Conservation (phyloP, 192 early-diverging fungal genomes). For the Coemansia sp. region DNA sequence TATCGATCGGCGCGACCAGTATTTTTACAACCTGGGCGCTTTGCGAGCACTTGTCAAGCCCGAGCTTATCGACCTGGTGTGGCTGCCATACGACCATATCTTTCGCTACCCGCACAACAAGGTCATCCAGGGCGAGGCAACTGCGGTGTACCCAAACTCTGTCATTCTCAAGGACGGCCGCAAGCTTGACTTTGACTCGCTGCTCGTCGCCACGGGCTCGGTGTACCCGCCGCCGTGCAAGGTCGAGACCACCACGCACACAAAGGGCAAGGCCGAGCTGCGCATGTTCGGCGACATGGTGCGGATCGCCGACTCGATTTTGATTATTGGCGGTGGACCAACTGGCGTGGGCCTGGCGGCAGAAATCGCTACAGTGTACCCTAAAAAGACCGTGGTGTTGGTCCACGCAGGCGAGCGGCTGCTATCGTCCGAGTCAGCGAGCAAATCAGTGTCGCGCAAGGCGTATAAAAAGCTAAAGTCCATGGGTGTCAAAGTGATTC, state of each 20-base stretch:
- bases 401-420: conserved; percentile 39
- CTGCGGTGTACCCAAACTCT: conserved; percentile 43
- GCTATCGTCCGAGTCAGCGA: conserved; percentile 38
- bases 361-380: conserved; percentile 57
- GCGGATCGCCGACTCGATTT: conserved; percentile 53
- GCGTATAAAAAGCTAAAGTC: conserved; percentile 52
- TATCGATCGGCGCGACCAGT: conserved; percentile 51
- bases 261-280: conserved; percentile 43
- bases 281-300: conserved; percentile 53
- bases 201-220: conserved; percentile 50
- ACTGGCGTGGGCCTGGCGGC: conserved; percentile 76
- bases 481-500: conserved; percentile 53
- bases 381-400: conserved; percentile 32
- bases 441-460: conserved; percentile 54
- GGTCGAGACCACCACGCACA: conserved; percentile 29
- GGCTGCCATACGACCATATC: conserved; percentile 50
- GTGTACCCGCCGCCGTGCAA: conserved; percentile 52
- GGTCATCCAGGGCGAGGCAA: conserved; percentile 48
- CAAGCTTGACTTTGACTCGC: conserved; percentile 50
- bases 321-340: conserved; percentile 74
- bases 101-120: conserved; percentile 43
- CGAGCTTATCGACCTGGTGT: conserved; percentile 44
- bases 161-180: conserved; percentile 47
- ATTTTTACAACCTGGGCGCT: conserved; percentile 50
- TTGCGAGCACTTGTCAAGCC: conserved; percentile 49